Conservation (phyloP, 495 filamentous ascomycete genomes). For the Neurospora sp. region DNA sequence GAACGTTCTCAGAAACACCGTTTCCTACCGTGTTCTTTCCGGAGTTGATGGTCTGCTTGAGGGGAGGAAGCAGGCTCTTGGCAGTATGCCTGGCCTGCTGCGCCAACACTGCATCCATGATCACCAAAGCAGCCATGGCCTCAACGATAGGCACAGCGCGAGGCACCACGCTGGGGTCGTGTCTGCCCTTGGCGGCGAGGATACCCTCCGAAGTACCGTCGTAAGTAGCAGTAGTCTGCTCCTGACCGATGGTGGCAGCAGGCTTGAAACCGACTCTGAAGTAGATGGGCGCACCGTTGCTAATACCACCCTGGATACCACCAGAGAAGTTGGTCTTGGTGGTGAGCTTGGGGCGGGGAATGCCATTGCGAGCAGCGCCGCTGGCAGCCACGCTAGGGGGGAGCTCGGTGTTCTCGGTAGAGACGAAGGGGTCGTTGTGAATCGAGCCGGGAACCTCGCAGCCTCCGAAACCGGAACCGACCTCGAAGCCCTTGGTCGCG, state of each 20-base stretch:
- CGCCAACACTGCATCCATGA: slow-evolving; percentile 86
- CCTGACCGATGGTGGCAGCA: slow-evolving; percentile 88
- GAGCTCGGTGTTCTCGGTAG: slow-evolving; percentile 29
- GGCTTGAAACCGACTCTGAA: slow-evolving; percentile 96
- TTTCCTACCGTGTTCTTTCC: slow-evolving; percentile 14
- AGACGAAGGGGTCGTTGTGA: slow-evolving; percentile 89
- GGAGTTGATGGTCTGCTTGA: slow-evolving; percentile 27
- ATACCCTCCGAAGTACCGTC: slow-evolving; percentile 57
- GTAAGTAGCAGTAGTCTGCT: slow-evolving; percentile 78
- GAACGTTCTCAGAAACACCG: slow-evolving; percentile 16
- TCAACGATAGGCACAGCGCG: slow-evolving; percentile 94
- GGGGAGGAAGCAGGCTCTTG: slow-evolving; percentile 40
- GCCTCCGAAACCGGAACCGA: slow-evolving; percentile 88
- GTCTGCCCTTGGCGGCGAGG: slow-evolving; percentile 86
- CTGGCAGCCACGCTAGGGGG: slow-evolving; percentile 26
- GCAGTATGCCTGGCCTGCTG: slow-evolving; percentile 63
- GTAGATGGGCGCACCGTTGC: slow-evolving; percentile 89
- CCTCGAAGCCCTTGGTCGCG: slow-evolving; percentile 93
- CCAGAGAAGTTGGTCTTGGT: slow-evolving; percentile 96
- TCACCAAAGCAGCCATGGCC: slow-evolving; percentile 82
- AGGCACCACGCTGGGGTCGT: slow-evolving; percentile 93
- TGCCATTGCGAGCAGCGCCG: slow-evolving; percentile 24
- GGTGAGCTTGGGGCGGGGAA: slow-evolving; percentile 46
- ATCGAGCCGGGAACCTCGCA: slow-evolving; percentile 79
- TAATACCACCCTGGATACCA: slow-evolving; percentile 93